Evolutionary conservation across 1,139 yeast genomes (phyloP).

Genomic region (Zygoascus meyerae): DNA sequence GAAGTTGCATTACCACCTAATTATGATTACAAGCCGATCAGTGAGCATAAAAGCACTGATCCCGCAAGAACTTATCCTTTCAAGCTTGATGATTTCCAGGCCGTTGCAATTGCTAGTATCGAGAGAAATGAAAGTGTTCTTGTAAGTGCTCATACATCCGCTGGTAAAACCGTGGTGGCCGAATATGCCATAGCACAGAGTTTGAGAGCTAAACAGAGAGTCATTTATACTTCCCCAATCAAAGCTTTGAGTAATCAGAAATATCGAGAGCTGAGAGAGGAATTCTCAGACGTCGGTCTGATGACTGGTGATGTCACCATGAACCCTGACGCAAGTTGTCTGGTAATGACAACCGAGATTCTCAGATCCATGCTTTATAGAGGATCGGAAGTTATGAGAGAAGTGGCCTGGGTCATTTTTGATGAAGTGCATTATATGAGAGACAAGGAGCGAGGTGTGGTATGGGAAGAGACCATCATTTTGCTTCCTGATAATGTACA

Average conservation of each 20-base stretch:
- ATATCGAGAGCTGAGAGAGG: conserved; percentile 85
- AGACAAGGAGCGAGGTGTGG: conserved; percentile 96
- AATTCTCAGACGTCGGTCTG: conserved; percentile 92
- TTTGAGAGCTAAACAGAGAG: conserved; percentile 81
- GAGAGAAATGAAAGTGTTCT: conserved; percentile 94
- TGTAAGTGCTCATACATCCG: conserved; percentile 97
- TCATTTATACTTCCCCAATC: conserved; percentile 94
- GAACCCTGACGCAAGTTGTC: conserved; percentile 93
- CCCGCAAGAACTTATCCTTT: conserved; percentile 88
- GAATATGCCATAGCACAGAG: conserved; percentile 98
- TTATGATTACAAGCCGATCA: conserved; percentile 80
- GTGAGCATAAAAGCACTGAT: conserved; percentile 58
- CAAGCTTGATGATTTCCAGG: conserved; percentile 91
- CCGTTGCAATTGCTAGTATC: conserved; percentile 88
- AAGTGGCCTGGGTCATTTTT: conserved; percentile 93
- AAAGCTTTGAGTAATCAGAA: conserved; percentile 96
- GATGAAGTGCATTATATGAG: conserved; percentile 97
- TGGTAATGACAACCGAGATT: conserved; percentile 97
- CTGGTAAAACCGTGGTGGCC: conserved; percentile 98
- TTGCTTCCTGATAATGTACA: conserved; percentile 89
- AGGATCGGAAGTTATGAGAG: conserved; percentile 93
- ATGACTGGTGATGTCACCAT: conserved; percentile 98
- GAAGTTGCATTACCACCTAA: conserved; percentile 95
- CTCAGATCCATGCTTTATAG: conserved; percentile 85
- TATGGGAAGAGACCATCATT: conserved; percentile 98